Evolutionary conservation across 495 filamentous ascomycete species (phyloP).

Genomic region (Neurospora sp.): DNA sequence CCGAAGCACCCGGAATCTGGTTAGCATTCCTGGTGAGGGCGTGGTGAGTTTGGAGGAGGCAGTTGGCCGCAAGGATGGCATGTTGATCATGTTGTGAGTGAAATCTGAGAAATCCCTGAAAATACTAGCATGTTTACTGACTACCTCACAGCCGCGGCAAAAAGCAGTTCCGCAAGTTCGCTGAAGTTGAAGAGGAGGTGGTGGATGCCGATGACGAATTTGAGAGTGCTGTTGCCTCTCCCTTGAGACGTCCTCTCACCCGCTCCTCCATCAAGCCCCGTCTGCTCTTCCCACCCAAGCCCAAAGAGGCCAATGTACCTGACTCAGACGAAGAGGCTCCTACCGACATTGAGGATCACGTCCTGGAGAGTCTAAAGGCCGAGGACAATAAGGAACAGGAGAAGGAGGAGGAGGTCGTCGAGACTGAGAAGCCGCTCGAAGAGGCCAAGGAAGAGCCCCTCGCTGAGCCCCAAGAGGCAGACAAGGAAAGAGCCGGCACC

Average conservation of each 20-base stretch:
- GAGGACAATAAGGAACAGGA: conserved; percentile 42
- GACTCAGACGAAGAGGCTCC: conserved; percentile 47
- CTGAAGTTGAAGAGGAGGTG: conserved; percentile 19
- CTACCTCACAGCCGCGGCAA: conserved; percentile 64
- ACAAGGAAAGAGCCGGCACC: conserved; percentile 26
- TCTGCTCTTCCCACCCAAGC: conserved; percentile 61
- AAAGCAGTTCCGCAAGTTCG: conserved; percentile 67
- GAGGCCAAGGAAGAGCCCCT: not conserved
- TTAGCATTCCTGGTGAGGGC: conserved; percentile 42
- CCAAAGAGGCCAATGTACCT: conserved; percentile 36
- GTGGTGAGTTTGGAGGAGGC: conserved; percentile 51
- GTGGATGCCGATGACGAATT: conserved; percentile 35
- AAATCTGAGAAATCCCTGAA: not conserved
- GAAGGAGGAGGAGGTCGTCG: not conserved
- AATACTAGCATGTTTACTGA: conserved; percentile 12
- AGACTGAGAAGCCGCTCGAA: not conserved
- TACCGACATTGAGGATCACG: conserved; percentile 44
- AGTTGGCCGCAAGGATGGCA: conserved; percentile 60
- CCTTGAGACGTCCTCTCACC: conserved; percentile 46
- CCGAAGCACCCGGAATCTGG: conserved; percentile 36
- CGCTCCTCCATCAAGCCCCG: conserved; percentile 74
- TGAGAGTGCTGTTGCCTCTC: conserved; percentile 35
- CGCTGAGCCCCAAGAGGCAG: not conserved
- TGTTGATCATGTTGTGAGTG: conserved; percentile 82
- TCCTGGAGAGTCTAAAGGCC: conserved; percentile 38